Percentiles rank a stretch among this genome's conserved stretches.
phyloP scores from a whole-genome alignment of 805 yeast species.

The Sugiyamaella floridensis region DNA sequence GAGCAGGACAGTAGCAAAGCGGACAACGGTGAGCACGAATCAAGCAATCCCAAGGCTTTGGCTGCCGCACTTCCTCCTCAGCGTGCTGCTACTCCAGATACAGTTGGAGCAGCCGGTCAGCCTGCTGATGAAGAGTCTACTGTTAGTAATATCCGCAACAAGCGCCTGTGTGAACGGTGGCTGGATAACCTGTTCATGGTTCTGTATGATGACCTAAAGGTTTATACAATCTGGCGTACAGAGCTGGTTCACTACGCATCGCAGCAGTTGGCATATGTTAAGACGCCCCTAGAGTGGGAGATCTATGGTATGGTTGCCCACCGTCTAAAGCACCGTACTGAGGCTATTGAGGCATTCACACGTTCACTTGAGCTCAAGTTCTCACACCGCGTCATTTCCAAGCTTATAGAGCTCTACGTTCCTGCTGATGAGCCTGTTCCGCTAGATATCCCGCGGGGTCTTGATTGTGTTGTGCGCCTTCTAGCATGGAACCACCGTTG shows the following conservation, averaged over 20 bases:
- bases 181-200: constrained; percentile 66
- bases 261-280: constrained; percentile 72
- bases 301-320: constrained; percentile 77
- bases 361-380: constrained; percentile 68
- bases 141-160: constrained; percentile 29
- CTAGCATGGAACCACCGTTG: constrained; percentile 98
- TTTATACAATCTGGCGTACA: constrained; percentile 90
- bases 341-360: constrained; percentile 79
- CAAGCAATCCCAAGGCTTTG: neutral
- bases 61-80: neutral
- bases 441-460: constrained; percentile 30
- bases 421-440: constrained; percentile 20
- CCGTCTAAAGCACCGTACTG: constrained; percentile 78
- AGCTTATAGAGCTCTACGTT: constrained; percentile 58
- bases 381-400: constrained; percentile 71
- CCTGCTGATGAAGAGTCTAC: neutral
- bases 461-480: constrained; percentile 66
- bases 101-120: neutral
- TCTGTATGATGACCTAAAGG: constrained; percentile 57
- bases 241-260: constrained; percentile 84
- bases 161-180: constrained; percentile 70
- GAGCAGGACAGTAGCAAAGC: neutral
- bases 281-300: constrained; percentile 87
- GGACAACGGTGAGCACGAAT: neutral
- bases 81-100: neutral